Evolutionary conservation across 2,329 filamentous ascomycete genomes (phyloP), one percentile per base, ranked within the genome.

Genomic region (Xylaria arbuscula): DNA sequence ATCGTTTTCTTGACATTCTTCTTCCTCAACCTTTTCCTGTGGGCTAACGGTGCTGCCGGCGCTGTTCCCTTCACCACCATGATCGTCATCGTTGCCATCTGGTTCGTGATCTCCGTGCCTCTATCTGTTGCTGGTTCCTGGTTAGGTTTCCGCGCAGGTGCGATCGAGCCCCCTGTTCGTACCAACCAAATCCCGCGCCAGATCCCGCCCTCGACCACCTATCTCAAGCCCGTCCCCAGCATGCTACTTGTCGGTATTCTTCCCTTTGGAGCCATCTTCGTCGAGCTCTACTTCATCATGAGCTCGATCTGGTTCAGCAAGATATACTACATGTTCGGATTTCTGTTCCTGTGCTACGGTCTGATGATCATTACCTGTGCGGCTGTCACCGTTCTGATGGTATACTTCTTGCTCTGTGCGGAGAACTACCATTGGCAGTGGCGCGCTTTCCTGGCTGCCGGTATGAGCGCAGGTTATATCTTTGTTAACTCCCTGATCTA

Each of bases 321-420:
- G 82, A 96, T 99, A 73, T 99, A 99, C 86, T 99, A 99, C 87
- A 99, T 99, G 96, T 99, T 99, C 76, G 96, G 96, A 24, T 99
- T 99, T 86, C 85, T 99, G 42, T 99, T 99, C 86, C 87, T 99
- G 65, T 98, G 94, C 86, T 99, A 97, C 78, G 94, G 93, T 11
- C 88, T 99, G 58, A 98, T 99, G 94, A 93, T 98, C 75, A 92
- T 97, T 75, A 98, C 96, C 0, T 94, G 92, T 67, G 95, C 95
- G 0, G 91, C 94, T 0, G 95, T 97, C 48, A 98, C 96, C 0
- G 90, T 98, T 9, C 84, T 99, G 19, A 91, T 98, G 87, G 93
- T 98, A 0, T 99, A 99, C 82, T 98, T 98, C 84, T 80, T 99
- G 74, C 89, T 99, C 15, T 98, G 95, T 78, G 90, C 93, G 0